These are phyloP conservation scores for Diplodia scrobiculata DNA, from an alignment of 2,329 filamentous ascomycete species.

Conservation along the genomic window DNA sequence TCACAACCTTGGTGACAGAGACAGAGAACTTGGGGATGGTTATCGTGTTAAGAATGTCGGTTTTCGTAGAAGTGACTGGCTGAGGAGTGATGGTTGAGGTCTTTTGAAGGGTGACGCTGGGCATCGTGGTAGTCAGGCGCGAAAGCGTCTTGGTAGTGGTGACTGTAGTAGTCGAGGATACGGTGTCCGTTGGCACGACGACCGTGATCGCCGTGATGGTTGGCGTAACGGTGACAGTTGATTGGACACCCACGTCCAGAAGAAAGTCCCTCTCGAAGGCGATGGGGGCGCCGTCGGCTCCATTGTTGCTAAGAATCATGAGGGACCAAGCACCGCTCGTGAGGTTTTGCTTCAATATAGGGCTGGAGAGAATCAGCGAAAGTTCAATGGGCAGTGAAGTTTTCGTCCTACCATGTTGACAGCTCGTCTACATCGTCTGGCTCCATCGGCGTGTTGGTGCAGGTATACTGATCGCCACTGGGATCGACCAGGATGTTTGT, in stretches of 20 bases:
- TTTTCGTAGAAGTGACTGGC: conserved; percentile 36
- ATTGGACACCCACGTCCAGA: conserved; percentile 43
- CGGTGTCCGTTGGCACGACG: conserved; percentile 22
- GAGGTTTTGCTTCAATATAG: conserved; percentile 45
- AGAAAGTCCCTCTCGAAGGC: conserved; percentile 48
- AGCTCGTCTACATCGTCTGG: conserved; percentile 43
- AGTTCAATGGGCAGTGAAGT: neutral
- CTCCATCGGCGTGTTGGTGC: conserved; percentile 42
- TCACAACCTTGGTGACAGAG: conserved; percentile 33
- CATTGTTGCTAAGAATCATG: conserved; percentile 48
- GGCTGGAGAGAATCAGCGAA: conserved; percentile 33
- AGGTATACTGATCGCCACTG: conserved; percentile 43
- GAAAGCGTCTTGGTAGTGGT: conserved; percentile 35
- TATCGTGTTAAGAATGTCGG: conserved; percentile 38
- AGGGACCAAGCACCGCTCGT: conserved; percentile 45
- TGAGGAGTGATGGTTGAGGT: conserved; percentile 36
- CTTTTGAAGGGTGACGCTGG: conserved; percentile 34
- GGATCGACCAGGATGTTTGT: conserved; percentile 47
- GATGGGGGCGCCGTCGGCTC: conserved; percentile 43
- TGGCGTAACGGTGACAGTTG: conserved; percentile 37
- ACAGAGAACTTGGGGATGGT: conserved; percentile 33
- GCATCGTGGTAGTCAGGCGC: conserved; percentile 34
- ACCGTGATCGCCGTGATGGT: neutral
- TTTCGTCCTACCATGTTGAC: conserved; percentile 39
- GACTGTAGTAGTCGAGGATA: conserved; percentile 30